Evolutionary conservation across 768 basidiomycete genomes (phyloP), one percentile per base, ranked within the genome.

Genomic region (Tephrocybe sp.): DNA sequence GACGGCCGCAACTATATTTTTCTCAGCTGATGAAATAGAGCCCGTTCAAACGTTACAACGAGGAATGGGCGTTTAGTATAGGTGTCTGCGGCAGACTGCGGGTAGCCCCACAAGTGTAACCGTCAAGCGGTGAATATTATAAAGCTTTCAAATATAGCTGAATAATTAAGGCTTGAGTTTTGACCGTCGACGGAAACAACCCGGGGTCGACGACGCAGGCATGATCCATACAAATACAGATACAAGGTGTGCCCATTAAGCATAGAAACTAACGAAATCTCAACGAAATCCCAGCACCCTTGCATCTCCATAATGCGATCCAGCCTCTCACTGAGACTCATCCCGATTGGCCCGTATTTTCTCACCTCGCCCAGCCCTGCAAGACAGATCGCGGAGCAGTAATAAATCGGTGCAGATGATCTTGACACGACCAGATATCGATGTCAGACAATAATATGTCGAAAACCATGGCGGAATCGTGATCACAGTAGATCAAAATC

Each of bases 401-500:
- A 21, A 32, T 41, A 34, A 41, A 34, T 49, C 47, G 39, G 31
- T 12, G 37, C 38, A 24, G 6, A n/a, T 34, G 13, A 40, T 40
- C 18, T 28, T 26, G 32, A 7, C 13, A 19, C 21, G 30, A 18
- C 39, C 13, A 36, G 22, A 26, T 41, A 25, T 7, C 30, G n/a
- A 45, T 5, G 15, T 19, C 25, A 15, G 42, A 22, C 3, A 15
- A 13, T 18, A 5, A 19, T n/a, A 31, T 25, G 13, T 41, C 42
- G 18, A 31, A 21, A 39, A 37, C 22, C 19, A 37, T n/a, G 9
- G 18, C 19, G 15, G 8, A 13, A 18, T 38, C 25, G 38, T 24
- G 22, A 11, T 64, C 67, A 95, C 44, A 96, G 68, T 49, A 97
- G 67, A 68, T 97, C 94, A 69, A 89, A 97, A 68, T 98, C 95